Evolutionary conservation across 768 basidiomycete species (phyloP).

Genomic region (Podaxis sp.): DNA sequence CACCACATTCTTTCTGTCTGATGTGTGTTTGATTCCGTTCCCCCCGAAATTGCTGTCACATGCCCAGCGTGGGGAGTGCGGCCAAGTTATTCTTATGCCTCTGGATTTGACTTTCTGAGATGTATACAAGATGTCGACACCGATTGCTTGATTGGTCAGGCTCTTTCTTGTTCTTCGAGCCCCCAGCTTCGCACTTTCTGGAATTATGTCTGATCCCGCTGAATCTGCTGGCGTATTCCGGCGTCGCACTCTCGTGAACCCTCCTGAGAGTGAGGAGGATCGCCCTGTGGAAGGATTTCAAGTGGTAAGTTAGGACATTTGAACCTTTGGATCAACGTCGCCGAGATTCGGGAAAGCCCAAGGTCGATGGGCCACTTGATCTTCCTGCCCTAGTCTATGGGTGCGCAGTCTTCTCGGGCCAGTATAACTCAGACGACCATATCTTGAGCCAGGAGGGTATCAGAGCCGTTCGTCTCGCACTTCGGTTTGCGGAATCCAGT

Average conservation of each 20-base stretch:
- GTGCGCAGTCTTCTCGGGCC: slow-evolving; percentile 61
- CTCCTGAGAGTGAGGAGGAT: slow-evolving; percentile 30
- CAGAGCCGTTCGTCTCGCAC: slow-evolving; percentile 66
- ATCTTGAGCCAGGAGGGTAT: slow-evolving; percentile 53
- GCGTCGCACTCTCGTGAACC: slow-evolving; percentile 2
- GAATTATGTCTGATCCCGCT: neutral
- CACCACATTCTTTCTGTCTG: neutral
- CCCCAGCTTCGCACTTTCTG: neutral
- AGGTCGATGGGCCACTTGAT: slow-evolving; percentile 28
- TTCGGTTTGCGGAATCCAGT: slow-evolving; percentile 46
- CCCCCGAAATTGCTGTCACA: neutral
- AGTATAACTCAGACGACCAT: slow-evolving; percentile 61
- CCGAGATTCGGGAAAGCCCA: slow-evolving; percentile 19
- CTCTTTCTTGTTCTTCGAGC: neutral
- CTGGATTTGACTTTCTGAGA: neutral
- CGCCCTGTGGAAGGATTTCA: slow-evolving; percentile 31
- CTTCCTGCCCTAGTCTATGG: slow-evolving; percentile 62
- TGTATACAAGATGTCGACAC: neutral
- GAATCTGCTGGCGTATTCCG: neutral
- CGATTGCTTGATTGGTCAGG: neutral
- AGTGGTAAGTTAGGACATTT: slow-evolving; percentile 24
- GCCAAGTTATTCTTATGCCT: neutral
- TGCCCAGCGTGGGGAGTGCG: neutral
- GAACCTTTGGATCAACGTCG: neutral
- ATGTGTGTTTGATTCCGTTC: neutral